Conservation (phyloP, 2,329 filamentous ascomycete species). For the Lachnellula subtilissima region DNA sequence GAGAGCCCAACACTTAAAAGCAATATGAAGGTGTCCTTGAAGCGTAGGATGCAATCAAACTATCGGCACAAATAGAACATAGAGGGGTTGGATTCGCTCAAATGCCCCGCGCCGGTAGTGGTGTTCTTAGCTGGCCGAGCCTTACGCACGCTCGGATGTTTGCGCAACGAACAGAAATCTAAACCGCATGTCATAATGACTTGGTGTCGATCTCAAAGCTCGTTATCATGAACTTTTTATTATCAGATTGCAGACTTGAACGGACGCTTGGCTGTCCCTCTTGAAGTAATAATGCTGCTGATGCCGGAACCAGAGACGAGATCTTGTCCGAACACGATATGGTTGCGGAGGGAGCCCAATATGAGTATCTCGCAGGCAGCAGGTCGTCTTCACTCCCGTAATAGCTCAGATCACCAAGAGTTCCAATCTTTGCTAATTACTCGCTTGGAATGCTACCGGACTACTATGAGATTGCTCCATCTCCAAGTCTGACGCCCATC, state of each 20-base stretch:
- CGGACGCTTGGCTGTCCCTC: no score
- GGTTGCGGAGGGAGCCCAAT: no score
- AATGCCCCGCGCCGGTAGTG: conserved; percentile 1
- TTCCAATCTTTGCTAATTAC: no score
- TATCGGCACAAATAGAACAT: background rate
- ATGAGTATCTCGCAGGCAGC: no score
- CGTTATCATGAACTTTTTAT: background rate
- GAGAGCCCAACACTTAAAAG: background rate
- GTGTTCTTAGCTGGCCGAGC: background rate
- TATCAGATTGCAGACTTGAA: background rate
- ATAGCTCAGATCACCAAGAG: no score
- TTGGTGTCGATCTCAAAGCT: background rate
- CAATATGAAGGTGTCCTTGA: background rate
- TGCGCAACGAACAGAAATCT: background rate
- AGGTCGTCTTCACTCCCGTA: no score
- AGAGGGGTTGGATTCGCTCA: background rate
- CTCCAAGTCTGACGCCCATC: no score
- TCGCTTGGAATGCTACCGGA: no score
- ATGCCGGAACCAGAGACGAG: no score
- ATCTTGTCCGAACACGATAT: no score
- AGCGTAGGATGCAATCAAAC: background rate
- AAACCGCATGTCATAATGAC: background rate
- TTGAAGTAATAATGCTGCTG: no score
- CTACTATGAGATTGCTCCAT: no score
- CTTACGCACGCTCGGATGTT: conserved; percentile 3